Conservation (phyloP, 768 basidiomycete genomes). For the Boletus rufocinnamomeus region DNA sequence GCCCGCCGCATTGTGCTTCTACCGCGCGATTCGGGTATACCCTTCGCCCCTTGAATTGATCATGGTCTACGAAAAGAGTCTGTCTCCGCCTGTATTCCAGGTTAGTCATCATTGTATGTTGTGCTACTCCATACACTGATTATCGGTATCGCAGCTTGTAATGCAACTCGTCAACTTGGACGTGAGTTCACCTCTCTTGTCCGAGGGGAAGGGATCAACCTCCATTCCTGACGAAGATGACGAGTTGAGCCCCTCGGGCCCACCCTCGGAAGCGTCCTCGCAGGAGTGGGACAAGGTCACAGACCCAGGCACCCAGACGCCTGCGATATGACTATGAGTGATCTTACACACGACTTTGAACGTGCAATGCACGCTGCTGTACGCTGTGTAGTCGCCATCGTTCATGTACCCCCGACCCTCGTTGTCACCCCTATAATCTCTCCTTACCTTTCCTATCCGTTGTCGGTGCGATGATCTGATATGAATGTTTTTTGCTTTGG, state of each 20-base stretch:
- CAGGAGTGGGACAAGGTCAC: constrained; percentile 91
- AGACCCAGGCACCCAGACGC: constrained; percentile 63
- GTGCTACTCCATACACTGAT: constrained; percentile 7
- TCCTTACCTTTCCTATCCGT: constrained; percentile 22
- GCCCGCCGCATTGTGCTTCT: constrained; percentile 87
- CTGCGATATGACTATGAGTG: constrained; percentile 41
- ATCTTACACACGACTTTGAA: constrained; percentile 29
- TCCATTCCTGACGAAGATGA: constrained; percentile 48
- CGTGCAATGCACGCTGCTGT: constrained; percentile 33
- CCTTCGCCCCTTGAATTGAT: constrained; percentile 94
- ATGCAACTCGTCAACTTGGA: constrained; percentile 87
- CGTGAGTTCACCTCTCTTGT: constrained; percentile 68
- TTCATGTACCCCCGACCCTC: constrained; percentile 28
- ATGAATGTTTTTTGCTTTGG: constrained; percentile 43
- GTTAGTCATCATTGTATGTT: constrained; percentile 36
- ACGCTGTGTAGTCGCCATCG: constrained; percentile 33
- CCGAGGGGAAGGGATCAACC: constrained; percentile 27
- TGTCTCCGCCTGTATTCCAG: constrained; percentile 80
- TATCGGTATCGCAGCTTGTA: constrained; percentile 49
- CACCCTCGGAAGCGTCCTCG: constrained; percentile 85
- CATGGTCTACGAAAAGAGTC: constrained; percentile 91
- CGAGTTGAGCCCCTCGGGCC: constrained; percentile 64
- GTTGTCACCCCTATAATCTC: constrained; percentile 21
- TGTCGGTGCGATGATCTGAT: constrained; percentile 55
- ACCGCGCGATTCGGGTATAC: constrained; percentile 90